Percentiles rank a stretch among this genome's conserved stretches.
These are phyloP conservation scores for Neophaeococcomyces aloes DNA, from an alignment of 2,329 filamentous ascomycete species.

Conservation along the genomic window DNA sequence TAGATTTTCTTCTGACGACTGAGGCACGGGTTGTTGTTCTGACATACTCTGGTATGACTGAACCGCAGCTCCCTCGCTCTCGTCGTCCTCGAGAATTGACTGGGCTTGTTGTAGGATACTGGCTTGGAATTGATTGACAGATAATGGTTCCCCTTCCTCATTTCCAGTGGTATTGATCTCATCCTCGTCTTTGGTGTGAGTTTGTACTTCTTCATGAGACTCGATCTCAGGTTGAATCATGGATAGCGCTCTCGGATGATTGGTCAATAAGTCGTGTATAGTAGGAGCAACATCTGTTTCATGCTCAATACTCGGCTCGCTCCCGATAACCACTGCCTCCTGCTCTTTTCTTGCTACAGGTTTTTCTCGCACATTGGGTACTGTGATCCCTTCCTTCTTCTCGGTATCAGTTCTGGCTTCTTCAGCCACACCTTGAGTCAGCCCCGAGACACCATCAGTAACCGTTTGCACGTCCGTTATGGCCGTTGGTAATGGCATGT, in stretches of 20 bases:
- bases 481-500: conserved; percentile 42
- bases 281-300: neutral
- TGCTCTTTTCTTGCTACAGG: neutral
- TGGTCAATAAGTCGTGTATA: neutral
- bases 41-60: no score
- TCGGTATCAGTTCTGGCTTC: neutral
- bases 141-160: no score
- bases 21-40: no score
- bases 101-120: no score
- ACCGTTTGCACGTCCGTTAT: conserved; percentile 25
- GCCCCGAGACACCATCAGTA: conserved; percentile 38
- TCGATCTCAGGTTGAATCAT: neutral
- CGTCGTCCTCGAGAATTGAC: no score
- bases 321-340: neutral
- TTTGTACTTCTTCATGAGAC: no score
- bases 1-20: no score
- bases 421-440: conserved; percentile 7
- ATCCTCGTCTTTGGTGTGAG: neutral
- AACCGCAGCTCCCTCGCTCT: no score
- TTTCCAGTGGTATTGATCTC: neutral
- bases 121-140: no score
- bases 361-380: conserved; percentile 1
- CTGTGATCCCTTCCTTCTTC: conserved; percentile 1
- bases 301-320: neutral
- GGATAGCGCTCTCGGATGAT: conserved; percentile 1